A percentile compares a stretch with the other conserved stretches of the same genome.
phyloP scores from a whole-genome alignment of 805 yeast species.

The Metschnikowia henanensis region DNA sequence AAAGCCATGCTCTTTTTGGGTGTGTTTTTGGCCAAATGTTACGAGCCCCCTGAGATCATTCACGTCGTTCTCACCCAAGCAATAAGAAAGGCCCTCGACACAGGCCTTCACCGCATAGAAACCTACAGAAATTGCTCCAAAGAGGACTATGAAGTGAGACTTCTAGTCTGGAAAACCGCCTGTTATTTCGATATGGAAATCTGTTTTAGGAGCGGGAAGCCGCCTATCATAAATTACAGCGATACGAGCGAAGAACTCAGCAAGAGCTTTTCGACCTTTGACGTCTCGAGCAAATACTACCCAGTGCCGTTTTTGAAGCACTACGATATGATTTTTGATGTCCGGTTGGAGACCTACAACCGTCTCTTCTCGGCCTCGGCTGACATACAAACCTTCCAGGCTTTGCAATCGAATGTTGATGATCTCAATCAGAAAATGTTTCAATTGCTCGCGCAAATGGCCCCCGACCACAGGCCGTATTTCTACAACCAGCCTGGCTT shows the following conservation, averaged over 20 bases:
- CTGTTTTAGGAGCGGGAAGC: conserved; percentile 47
- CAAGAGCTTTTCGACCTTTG: background rate
- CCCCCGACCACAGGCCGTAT: conserved; percentile 17
- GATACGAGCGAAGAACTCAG: conserved; percentile 28
- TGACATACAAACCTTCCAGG: conserved; percentile 18
- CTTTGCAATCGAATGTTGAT: conserved; percentile 23
- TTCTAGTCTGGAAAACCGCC: conserved; percentile 50
- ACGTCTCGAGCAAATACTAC: background rate
- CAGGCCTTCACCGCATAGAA: conserved; percentile 57
- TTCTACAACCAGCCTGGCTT: conserved; percentile 14
- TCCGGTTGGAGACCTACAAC: conserved; percentile 32
- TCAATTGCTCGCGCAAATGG: conserved; percentile 20
- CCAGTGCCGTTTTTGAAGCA: conserved; percentile 2
- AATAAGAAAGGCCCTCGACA: conserved; percentile 51
- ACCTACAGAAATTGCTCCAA: conserved; percentile 33
- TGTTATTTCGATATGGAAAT: conserved; percentile 45
- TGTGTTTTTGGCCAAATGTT: conserved; percentile 8
- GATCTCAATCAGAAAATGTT: conserved; percentile 33
- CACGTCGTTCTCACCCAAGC: conserved; percentile 44
- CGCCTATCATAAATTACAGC: conserved; percentile 43
- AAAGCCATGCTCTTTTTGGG: conserved; percentile 11
- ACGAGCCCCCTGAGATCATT: conserved; percentile 22
- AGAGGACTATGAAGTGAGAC: conserved; percentile 35
- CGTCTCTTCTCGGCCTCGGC: conserved; percentile 34
- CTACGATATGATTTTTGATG: conserved; percentile 11